Evolutionary conservation across 1,139 yeast genomes (phyloP).

Genomic region (Candida sanyaensis): DNA sequence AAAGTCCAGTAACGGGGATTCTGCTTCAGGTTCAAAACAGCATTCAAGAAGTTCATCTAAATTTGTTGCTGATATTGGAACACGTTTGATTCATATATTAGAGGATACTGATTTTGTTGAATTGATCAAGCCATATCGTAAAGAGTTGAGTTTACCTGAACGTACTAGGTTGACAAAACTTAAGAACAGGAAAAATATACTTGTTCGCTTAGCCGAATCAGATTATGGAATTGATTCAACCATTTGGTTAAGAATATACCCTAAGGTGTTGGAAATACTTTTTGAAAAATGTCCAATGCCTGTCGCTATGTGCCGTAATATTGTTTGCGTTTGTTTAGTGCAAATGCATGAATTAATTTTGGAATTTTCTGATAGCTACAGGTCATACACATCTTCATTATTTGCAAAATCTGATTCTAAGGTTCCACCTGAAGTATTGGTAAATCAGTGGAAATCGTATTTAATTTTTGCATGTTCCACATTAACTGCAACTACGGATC

Average conservation of each 20-base stretch:
- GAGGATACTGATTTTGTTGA: constrained; percentile 70
- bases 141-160: constrained; percentile 81
- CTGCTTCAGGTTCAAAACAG: constrained; percentile 24
- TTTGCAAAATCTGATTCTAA: constrained; percentile 30
- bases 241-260: constrained; percentile 88
- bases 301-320: constrained; percentile 90
- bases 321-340: constrained; percentile 84
- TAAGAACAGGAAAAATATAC: constrained; percentile 60
- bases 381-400: constrained; percentile 41
- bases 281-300: constrained; percentile 89
- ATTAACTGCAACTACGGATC: constrained; percentile 86
- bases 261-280: constrained; percentile 68
- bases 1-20: constrained; percentile 5
- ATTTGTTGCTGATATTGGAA: constrained; percentile 77
- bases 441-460: constrained; percentile 88
- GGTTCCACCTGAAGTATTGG: constrained; percentile 68
- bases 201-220: constrained; percentile 79
- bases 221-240: constrained; percentile 96
- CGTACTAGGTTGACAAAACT: constrained; percentile 68
- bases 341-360: constrained; percentile 84
- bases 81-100: constrained; percentile 75
- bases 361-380: constrained; percentile 57
- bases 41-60: constrained; percentile 67
- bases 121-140: constrained; percentile 58
- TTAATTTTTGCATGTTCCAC: constrained; percentile 92